These are phyloP conservation scores for Saccharomycopsis selenospora DNA, from an alignment of 805 yeast species.

Conservation along the genomic window DNA sequence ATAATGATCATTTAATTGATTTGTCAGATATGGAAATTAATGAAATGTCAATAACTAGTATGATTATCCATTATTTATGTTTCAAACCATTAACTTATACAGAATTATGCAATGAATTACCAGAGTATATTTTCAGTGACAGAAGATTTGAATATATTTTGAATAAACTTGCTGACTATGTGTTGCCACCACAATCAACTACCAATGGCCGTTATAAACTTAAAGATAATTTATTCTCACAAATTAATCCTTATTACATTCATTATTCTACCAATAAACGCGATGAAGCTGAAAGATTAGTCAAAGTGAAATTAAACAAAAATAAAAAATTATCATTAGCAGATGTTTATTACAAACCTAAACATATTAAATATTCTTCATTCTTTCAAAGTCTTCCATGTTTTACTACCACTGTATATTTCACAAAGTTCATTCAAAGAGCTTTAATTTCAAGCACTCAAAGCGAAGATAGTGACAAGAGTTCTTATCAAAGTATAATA, in stretches of 20 bases:
- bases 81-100: conserved; percentile 68
- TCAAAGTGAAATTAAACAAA: conserved; percentile 35
- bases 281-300: conserved; percentile 69
- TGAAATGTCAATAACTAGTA: conserved; percentile 49
- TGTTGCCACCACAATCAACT: conserved; percentile 50
- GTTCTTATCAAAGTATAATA: conserved; percentile 50
- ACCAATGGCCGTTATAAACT: conserved; percentile 63
- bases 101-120: conserved; percentile 57
- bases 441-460: conserved; percentile 30
- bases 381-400: conserved; percentile 40
- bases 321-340: conserved; percentile 30
- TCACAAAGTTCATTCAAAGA: conserved; percentile 45
- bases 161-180: conserved; percentile 48
- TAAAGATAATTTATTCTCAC: conserved; percentile 44
- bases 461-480: conserved; percentile 26
- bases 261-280: conserved; percentile 71
- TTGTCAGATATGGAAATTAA: conserved; percentile 41
- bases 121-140: conserved; percentile 69
- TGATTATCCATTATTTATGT: conserved; percentile 77
- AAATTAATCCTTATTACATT: conserved; percentile 76
- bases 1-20: conserved; percentile 42
- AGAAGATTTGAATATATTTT: conserved; percentile 64
- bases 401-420: conserved; percentile 46
- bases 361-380: conserved; percentile 27
- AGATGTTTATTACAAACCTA: conserved; percentile 55